Evolutionary conservation across 768 basidiomycete genomes (phyloP).

Genomic region (Xerocomus brunneocitrinus): DNA sequence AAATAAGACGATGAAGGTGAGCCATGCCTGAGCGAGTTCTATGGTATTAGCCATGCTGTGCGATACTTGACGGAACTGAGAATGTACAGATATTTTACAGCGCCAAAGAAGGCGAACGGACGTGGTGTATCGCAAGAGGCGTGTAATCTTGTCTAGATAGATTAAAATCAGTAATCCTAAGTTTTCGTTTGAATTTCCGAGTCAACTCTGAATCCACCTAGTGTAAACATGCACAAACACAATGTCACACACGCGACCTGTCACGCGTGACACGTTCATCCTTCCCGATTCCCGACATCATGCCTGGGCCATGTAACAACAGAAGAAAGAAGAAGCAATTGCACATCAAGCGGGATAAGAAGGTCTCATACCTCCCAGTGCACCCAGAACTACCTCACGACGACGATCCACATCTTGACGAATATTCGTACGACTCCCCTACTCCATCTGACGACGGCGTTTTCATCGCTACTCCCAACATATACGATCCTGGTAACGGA

Average conservation of each 20-base stretch:
- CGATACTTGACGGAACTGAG: conserved; percentile 14
- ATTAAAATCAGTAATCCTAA: conserved; percentile 20
- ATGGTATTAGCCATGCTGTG: conserved; percentile 56
- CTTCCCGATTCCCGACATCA: conserved; percentile 18
- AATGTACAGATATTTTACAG: conserved; percentile 28
- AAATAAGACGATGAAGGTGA: neutral
- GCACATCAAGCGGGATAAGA: conserved; percentile 32
- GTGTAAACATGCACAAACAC: conserved; percentile 14
- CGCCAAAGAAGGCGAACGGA: conserved; percentile 27
- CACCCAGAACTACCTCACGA: neutral
- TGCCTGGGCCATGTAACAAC: conserved; percentile 62
- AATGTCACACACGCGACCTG: conserved; percentile 30
- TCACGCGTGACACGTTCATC: conserved; percentile 28
- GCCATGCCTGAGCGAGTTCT: conserved; percentile 55
- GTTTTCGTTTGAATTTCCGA: conserved; percentile 15
- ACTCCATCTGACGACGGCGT: conserved; percentile 5
- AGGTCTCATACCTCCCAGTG: conserved; percentile 2
- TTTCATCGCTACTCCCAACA: conserved; percentile 49
- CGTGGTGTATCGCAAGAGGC: conserved; percentile 18
- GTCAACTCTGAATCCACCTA: conserved; percentile 7
- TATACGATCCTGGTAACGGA: conserved; percentile 75
- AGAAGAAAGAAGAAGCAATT: conserved; percentile 41
- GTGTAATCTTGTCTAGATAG: conserved; percentile 23
- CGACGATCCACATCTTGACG: conserved; percentile 10
- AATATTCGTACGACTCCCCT: conserved; percentile 1